phyloP scores from a whole-genome alignment of 2,329 filamentous ascomycete genomes.

The Claviceps sp. region DNA sequence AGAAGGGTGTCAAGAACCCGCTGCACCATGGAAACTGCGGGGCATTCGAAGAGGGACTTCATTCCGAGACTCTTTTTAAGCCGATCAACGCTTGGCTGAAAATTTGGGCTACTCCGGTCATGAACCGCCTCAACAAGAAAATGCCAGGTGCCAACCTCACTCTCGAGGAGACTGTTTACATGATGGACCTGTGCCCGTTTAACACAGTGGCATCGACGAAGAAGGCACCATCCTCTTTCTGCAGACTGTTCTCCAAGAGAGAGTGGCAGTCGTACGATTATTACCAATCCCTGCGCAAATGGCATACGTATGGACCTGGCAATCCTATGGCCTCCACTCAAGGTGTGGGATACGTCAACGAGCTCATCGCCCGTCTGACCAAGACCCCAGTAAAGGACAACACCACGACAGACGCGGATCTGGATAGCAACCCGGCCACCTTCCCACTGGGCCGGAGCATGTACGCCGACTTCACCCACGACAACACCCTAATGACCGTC shows the following conservation, averaged over 20 bases:
- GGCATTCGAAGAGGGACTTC: slow-evolving; percentile 49
- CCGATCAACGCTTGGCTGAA: slow-evolving; percentile 45
- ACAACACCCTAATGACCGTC: slow-evolving; percentile 72
- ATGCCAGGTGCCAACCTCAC: slow-evolving; percentile 56
- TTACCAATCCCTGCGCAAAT: slow-evolving; percentile 67
- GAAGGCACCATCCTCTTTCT: slow-evolving; percentile 52
- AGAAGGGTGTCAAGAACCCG: slow-evolving; percentile 59
- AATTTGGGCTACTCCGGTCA: slow-evolving; percentile 54
- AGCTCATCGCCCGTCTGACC: slow-evolving; percentile 72
- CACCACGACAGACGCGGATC: slow-evolving; percentile 65
- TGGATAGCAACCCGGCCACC: slow-evolving; percentile 51
- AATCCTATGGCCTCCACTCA: slow-evolving; percentile 71
- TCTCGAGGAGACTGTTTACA: slow-evolving; percentile 45
- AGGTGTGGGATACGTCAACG: slow-evolving; percentile 78
- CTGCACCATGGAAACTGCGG: slow-evolving; percentile 62
- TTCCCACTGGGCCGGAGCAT: slow-evolving; percentile 59
- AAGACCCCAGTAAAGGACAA: slow-evolving; percentile 52
- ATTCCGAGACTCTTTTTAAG: slow-evolving; percentile 31
- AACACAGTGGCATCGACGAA: slow-evolving; percentile 54
- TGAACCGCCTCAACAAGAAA: slow-evolving; percentile 53
- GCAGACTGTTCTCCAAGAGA: slow-evolving; percentile 53
- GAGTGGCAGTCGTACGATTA: slow-evolving; percentile 79
- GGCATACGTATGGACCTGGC: slow-evolving; percentile 67
- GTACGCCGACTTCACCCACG: slow-evolving; percentile 86
- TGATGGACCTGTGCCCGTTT: slow-evolving; percentile 89